phyloP scores from a whole-genome alignment of 2,329 filamentous ascomycete species.

The Rutstroemia sp. region DNA sequence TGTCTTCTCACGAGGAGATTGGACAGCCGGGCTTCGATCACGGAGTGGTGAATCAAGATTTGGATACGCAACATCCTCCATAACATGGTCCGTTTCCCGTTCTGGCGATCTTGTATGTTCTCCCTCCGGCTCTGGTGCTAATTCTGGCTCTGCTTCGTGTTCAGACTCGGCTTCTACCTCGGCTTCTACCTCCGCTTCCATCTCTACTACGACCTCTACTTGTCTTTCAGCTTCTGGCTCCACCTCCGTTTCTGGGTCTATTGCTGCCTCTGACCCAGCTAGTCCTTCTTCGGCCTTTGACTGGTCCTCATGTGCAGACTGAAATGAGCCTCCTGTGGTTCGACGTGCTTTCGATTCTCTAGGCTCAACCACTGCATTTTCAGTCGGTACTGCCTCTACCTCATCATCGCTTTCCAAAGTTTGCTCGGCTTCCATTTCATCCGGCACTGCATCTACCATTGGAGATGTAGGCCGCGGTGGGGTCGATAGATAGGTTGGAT shows the following conservation, averaged over 20 bases:
- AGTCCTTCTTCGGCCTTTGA: conserved; percentile 15
- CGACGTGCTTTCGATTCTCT: conserved; percentile 21
- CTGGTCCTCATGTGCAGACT: conserved; percentile 40
- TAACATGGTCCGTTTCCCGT: conserved; percentile 8
- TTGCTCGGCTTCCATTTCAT: not conserved
- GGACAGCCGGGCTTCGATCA: conserved; percentile 8
- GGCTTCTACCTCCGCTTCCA: not conserved
- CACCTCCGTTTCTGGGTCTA: not conserved
- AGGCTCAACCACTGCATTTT: conserved; percentile 12
- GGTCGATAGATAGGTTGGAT: not conserved
- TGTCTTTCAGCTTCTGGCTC: not conserved
- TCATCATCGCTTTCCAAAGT: not conserved
- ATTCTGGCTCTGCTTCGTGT: not conserved
- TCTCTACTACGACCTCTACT: not conserved
- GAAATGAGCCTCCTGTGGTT: conserved; percentile 31
- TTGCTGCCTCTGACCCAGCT: not conserved
- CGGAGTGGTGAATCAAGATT: conserved; percentile 22
- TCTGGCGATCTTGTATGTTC: not conserved
- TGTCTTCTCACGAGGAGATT: conserved; percentile 19
- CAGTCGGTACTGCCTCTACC: not conserved
- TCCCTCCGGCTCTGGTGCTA: not conserved
- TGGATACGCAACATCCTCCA: conserved; percentile 13
- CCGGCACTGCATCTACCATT: conserved; percentile 9
- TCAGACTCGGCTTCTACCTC: conserved; percentile 4
- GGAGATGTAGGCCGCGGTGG: conserved; percentile 2